phyloP scores from a whole-genome alignment of 2,329 filamentous ascomycete species.

The Acephala macrosclerotiorum region DNA sequence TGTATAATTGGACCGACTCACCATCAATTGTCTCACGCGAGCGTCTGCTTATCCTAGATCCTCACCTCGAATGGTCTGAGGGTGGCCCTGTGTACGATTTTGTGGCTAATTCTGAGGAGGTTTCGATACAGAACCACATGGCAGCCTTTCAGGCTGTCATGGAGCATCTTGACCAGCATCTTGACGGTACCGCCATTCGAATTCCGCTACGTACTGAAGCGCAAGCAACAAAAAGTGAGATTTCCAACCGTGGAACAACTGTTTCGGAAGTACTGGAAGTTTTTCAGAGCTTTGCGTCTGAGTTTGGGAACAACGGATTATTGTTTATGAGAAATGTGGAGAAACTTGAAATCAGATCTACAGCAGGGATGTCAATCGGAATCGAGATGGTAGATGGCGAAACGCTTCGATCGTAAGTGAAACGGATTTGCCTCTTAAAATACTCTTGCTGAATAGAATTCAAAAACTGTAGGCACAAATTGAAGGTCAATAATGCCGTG shows the following conservation, averaged over 20 bases:
- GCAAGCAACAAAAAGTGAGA: slow-evolving; percentile 41
- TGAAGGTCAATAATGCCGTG: no score
- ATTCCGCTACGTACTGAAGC: slow-evolving; percentile 43
- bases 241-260: slow-evolving; percentile 37
- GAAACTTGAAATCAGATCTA: no score
- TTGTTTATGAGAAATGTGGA: no score
- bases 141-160: no score
- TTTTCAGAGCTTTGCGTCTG: no score
- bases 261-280: slow-evolving; percentile 38
- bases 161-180: no score
- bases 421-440: not conserved
- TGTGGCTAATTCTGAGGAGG: slow-evolving; percentile 23
- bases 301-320: no score
- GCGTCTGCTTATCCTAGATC: slow-evolving; percentile 44
- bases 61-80: slow-evolving; percentile 44
- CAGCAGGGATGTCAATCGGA: slow-evolving; percentile 17
- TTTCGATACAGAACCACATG: no score
- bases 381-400: slow-evolving; percentile 30
- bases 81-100: slow-evolving; percentile 45
- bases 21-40: slow-evolving; percentile 45
- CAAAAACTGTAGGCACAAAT: no score
- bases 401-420: slow-evolving; percentile 31
- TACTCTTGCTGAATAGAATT: slow-evolving; percentile 12
- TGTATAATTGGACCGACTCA: slow-evolving; percentile 48
- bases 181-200: slow-evolving; percentile 44